A percentile compares a stretch with the other conserved stretches of the same genome.
Evolutionary conservation across 75 land plant genomes (phyloP).

Genomic region (Picea sitchensis): DNA sequence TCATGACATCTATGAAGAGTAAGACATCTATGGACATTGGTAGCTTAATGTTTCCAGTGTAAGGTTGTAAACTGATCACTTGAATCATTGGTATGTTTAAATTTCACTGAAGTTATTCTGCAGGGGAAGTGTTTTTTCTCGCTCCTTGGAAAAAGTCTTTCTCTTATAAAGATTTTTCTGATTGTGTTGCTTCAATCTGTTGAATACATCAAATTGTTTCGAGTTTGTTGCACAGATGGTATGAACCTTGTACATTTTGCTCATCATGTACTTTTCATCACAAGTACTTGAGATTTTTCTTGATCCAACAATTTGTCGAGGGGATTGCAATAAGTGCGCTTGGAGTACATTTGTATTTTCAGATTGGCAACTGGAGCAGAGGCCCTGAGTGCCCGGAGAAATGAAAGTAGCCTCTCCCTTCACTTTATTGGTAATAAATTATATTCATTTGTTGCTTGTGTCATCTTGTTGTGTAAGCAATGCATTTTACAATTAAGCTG

Average conservation of each 20-base stretch:
- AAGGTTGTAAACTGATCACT: slow-evolving; percentile 6
- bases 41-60: slow-evolving; percentile 1
- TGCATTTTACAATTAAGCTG: too few relatives aligned
- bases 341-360: slow-evolving; percentile 12
- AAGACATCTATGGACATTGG: background rate
- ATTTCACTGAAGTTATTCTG: background rate
- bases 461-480: too few relatives aligned
- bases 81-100: background rate
- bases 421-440: background rate
- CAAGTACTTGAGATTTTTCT: slow-evolving; percentile 13
- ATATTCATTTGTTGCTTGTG: too few relatives aligned
- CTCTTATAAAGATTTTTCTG: slow-evolving; percentile 3
- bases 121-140: background rate
- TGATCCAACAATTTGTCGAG: slow-evolving; percentile 10
- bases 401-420: slow-evolving; percentile 14
- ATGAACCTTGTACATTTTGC: background rate
- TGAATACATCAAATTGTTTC: background rate
- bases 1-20: slow-evolving; percentile 6
- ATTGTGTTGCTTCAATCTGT: background rate
- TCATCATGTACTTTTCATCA: slow-evolving; percentile 3
- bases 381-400: slow-evolving; percentile 12
- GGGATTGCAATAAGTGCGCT: background rate
- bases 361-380: slow-evolving; percentile 17
- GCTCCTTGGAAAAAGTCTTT: background rate
- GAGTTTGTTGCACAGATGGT: slow-evolving; percentile 6